Percentiles rank a stretch among this genome's conserved stretches.
phyloP scores from a whole-genome alignment of 805 yeast species.

The Suhomyces xylopsoci region DNA sequence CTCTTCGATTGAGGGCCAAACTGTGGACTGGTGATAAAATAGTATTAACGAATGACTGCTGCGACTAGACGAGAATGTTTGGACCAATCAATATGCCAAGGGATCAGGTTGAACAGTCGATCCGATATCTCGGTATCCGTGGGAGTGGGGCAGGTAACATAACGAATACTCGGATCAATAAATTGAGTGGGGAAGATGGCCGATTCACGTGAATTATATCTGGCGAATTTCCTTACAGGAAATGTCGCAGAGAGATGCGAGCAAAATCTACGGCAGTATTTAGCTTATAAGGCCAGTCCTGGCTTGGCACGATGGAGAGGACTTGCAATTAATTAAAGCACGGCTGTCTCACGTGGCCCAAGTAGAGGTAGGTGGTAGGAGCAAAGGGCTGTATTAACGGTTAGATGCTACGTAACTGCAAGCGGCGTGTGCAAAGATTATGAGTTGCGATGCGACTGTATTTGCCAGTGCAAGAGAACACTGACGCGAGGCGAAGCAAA shows the following conservation, averaged over 20 bases:
- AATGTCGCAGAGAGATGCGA: not conserved
- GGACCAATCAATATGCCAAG: not conserved
- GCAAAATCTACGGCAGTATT: not conserved
- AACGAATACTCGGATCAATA: not conserved
- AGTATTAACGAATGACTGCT: not conserved
- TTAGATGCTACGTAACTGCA: not conserved
- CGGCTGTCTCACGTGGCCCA: not conserved
- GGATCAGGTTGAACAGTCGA: not conserved
- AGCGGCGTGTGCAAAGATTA: not conserved
- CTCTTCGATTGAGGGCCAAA: not conserved
- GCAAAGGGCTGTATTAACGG: not conserved
- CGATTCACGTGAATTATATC: not conserved
- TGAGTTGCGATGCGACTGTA: not conserved
- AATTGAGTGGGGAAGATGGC: not conserved
- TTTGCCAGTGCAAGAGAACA: not conserved
- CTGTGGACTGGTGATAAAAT: not conserved
- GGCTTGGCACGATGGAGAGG: not conserved
- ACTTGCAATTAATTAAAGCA: not conserved
- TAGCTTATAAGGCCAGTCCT: not conserved
- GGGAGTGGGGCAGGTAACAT: not conserved
- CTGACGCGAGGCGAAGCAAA: not conserved
- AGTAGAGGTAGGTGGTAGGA: not conserved
- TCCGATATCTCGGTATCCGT: not conserved
- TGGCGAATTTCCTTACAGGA: not conserved
- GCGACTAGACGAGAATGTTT: not conserved